Evolutionary conservation across 2,329 filamentous ascomycete genomes (phyloP).

Genomic region (Aspergillus cejpii): DNA sequence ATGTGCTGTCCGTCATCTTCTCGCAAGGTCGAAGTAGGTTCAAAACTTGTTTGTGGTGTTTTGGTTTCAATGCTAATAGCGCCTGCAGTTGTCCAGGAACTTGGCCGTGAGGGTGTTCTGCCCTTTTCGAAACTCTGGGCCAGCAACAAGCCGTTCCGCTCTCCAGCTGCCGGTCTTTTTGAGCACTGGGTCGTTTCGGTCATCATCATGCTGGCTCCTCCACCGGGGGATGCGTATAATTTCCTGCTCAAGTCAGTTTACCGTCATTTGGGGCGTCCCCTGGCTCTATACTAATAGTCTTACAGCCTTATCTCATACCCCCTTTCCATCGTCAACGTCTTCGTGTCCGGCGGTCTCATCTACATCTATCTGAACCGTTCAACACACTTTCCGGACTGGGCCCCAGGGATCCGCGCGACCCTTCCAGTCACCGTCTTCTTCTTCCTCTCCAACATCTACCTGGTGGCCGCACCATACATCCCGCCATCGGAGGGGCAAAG

Average conservation of each 20-base stretch:
- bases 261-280: not conserved
- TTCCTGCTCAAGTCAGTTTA: conserved; percentile 45
- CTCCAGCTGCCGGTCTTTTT: conserved; percentile 53
- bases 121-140: conserved; percentile 63
- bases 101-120: conserved; percentile 63
- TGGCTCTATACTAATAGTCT: not conserved
- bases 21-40: conserved; percentile 37
- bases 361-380: conserved; percentile 41
- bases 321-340: conserved; percentile 45
- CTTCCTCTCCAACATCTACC: conserved; percentile 48
- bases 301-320: conserved; percentile 36
- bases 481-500: conserved; percentile 45
- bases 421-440: conserved; percentile 49
- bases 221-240: conserved; percentile 62
- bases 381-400: conserved; percentile 41
- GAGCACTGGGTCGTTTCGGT: conserved; percentile 61
- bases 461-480: conserved; percentile 48
- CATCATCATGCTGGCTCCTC: conserved; percentile 60
- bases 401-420: conserved; percentile 45
- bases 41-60: not conserved
- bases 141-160: conserved; percentile 60
- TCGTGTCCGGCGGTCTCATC: conserved; percentile 46
- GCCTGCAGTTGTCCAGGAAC: conserved; percentile 44
- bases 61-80: conserved; percentile 3
- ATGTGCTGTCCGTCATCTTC: conserved; percentile 54